These are phyloP conservation scores for Neurospora pannonica DNA, from an alignment of 495 filamentous ascomycete genomes.

Conservation along the genomic window DNA sequence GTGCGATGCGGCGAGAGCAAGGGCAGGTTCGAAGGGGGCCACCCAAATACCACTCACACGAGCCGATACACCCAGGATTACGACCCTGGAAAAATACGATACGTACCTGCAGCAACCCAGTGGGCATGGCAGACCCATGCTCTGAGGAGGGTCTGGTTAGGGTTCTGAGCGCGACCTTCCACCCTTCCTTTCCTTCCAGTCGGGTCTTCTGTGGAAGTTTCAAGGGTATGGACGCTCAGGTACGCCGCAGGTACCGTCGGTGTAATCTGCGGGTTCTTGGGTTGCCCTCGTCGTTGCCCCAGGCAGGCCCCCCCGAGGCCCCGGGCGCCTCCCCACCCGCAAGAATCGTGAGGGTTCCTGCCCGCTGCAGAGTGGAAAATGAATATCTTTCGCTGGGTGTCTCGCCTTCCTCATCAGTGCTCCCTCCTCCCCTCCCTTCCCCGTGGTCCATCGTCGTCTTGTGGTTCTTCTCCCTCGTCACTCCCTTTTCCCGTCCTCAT, in stretches of 20 bases:
- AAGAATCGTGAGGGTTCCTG: background rate
- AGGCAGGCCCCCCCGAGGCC: background rate
- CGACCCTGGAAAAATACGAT: background rate
- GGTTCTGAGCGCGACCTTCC: background rate
- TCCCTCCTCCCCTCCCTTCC: background rate
- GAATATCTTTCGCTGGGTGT: background rate
- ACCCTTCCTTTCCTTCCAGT: background rate
- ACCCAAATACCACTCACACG: background rate
- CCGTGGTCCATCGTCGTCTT: background rate
- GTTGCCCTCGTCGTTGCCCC: background rate
- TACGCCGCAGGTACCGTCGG: background rate
- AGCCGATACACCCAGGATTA: background rate
- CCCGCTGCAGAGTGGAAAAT: background rate
- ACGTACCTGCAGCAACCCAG: background rate
- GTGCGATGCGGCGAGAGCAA: background rate
- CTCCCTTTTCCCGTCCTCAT: background rate
- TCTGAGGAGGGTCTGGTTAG: background rate
- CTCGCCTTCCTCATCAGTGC: background rate
- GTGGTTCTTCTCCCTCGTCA: background rate
- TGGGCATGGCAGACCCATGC: background rate
- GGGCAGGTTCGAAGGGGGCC: background rate
- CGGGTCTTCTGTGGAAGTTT: background rate
- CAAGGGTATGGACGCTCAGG: background rate
- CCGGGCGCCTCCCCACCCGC: background rate
- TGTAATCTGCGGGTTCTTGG: background rate